A percentile compares a stretch with the other conserved stretches of the same genome.
phyloP scores from a whole-genome alignment of 306 rosid species.

The Castanea mollissima region DNA sequence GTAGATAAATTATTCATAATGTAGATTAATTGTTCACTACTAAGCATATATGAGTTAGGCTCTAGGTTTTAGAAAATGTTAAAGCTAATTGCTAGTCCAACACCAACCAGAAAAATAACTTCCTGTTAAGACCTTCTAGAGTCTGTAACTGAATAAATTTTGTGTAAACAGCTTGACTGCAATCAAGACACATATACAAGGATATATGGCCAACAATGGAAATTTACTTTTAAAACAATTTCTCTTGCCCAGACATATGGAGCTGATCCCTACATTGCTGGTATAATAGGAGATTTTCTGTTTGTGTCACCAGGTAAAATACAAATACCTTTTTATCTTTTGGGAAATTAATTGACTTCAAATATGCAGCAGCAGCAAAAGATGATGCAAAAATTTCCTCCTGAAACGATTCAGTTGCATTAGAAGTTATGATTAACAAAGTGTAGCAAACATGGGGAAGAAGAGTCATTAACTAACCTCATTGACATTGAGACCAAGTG shows the following conservation, averaged over 20 bases:
- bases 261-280: not conserved
- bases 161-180: not conserved
- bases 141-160: not conserved
- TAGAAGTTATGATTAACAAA: slow-evolving; percentile 7
- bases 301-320: slow-evolving; percentile 1
- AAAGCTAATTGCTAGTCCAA: not conserved
- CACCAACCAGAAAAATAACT: not conserved
- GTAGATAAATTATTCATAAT: not conserved
- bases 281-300: not conserved
- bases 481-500: slow-evolving; percentile 79
- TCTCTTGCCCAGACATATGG: not conserved
- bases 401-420: slow-evolving; percentile 39
- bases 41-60: not conserved
- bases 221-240: not conserved
- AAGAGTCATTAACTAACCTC: slow-evolving; percentile 56
- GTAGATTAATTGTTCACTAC: not conserved
- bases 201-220: not conserved
- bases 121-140: not conserved
- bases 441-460: slow-evolving; percentile 13
- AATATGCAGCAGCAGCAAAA: slow-evolving; percentile 95
- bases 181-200: not conserved
- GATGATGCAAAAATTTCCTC: slow-evolving; percentile 99
- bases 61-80: not conserved
- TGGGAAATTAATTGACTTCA: slow-evolving; percentile 87
- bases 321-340: slow-evolving; percentile 80